phyloP scores from a whole-genome alignment of 2,329 filamentous ascomycete genomes.

The Apiospora pterosperma region DNA sequence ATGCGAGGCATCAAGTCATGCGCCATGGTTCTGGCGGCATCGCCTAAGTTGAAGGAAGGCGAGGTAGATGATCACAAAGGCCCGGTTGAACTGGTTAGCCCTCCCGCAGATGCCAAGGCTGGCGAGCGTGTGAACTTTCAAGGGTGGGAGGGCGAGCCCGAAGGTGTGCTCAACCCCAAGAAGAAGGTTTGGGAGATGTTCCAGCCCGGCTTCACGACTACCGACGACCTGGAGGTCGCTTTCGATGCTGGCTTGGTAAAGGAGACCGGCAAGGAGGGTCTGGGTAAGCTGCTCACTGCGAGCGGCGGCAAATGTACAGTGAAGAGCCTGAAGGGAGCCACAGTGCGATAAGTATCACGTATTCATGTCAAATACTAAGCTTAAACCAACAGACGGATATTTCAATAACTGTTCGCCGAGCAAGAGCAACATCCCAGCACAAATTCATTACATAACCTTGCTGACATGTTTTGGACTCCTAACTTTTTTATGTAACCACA shows the following conservation, averaged over 20 bases:
- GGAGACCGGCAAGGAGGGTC: conserved; percentile 67
- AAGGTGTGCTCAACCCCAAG: conserved; percentile 94
- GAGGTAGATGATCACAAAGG: conserved; percentile 83
- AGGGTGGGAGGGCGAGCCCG: conserved; percentile 89
- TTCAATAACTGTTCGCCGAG: neutral
- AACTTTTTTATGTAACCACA: neutral
- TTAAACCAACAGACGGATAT: neutral
- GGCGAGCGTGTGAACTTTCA: conserved; percentile 92
- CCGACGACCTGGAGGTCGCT: conserved; percentile 72
- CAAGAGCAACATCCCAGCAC: neutral
- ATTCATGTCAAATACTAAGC: neutral
- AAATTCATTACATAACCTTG: conserved; percentile 1
- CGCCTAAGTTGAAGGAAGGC: conserved; percentile 76
- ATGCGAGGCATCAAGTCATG: conserved; percentile 83
- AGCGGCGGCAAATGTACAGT: conserved; percentile 80
- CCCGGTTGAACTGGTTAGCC: conserved; percentile 86
- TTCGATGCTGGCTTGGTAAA: conserved; percentile 80
- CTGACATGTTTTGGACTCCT: conserved; percentile 6
- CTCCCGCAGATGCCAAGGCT: conserved; percentile 73
- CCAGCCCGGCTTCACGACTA: conserved; percentile 95
- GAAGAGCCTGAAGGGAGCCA: conserved; percentile 72
- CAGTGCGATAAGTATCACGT: conserved; percentile 62
- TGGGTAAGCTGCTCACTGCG: conserved; percentile 70
- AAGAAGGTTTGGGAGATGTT: conserved; percentile 99
- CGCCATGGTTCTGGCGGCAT: conserved; percentile 91